Evolutionary conservation across 306 rosid species (phyloP).

Genomic region (Cicer pinnatifidum): DNA sequence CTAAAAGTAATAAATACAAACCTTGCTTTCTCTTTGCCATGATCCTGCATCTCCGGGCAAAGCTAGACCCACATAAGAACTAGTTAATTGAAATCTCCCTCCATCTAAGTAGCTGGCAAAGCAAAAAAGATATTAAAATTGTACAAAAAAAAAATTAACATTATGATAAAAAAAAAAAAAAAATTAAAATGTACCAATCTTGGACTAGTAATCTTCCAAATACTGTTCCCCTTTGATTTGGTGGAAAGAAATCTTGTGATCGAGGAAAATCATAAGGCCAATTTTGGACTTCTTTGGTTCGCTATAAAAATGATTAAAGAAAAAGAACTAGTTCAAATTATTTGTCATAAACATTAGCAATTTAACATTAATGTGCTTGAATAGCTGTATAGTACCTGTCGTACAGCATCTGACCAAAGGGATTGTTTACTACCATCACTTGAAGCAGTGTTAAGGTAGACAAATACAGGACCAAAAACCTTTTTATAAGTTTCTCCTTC

Average conservation of each 20-base stretch:
- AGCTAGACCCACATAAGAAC: conserved; percentile 75
- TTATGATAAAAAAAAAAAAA: not conserved
- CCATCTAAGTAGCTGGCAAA: conserved; percentile 44
- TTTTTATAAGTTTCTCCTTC: conserved; percentile 74
- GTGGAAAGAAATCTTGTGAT: conserved; percentile 56
- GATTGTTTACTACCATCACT: not conserved
- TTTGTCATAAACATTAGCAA: not conserved
- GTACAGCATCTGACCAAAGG: conserved; percentile 77
- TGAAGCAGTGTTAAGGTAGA: conserved; percentile 63
- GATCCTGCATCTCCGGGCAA: conserved; percentile 75
- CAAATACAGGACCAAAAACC: conserved; percentile 78
- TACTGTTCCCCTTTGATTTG: conserved; percentile 63
- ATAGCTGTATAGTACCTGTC: conserved; percentile 49
- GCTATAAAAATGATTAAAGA: conserved; percentile 47
- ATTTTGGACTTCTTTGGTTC: conserved; percentile 52
- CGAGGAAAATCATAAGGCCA: conserved; percentile 81
- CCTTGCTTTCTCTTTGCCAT: conserved; percentile 89
- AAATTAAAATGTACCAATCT: conserved; percentile 55
- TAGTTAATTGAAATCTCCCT: conserved; percentile 38
- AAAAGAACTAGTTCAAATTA: conserved; percentile 6
- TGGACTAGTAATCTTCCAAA: conserved; percentile 61
- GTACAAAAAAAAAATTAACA: not conserved
- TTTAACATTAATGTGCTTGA: not conserved
- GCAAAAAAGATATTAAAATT: conserved; percentile 1
- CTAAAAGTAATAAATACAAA: conserved; percentile 5